Base-by-base conservation (phyloP, 2,329 filamentous ascomycete species). In the Zymoseptoria tritici region DNA sequence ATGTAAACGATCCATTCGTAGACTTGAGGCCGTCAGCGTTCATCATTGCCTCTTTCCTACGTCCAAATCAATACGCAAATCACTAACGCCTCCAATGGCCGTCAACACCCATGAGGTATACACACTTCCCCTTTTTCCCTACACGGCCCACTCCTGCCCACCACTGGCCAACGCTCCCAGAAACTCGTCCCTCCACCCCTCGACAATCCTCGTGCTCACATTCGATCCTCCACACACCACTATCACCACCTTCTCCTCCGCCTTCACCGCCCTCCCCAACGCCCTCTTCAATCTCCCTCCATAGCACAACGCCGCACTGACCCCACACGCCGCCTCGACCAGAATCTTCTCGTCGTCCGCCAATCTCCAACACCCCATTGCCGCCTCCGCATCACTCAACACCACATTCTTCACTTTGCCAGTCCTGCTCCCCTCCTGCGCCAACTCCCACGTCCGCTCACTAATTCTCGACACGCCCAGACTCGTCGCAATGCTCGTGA, bases 261-360 rank as follows among this genome's bases (percentile, higher is more conserved):
- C 77, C 75, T 81, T 86, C 63, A 90, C 81, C 24, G 59, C 49
- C 31, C 87, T 83, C 0, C 91, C 76, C 9, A 84, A 66, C 1
- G 72, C 76, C 66, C 80, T 78, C 69, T 85, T 81, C 68, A 95
- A 71, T 49, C 82, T 74, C 0, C 82, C 85, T 49, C 83, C 83
- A 68, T 90, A 91, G 60, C 80, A 85, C 2, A 84, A 73, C 1
- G 87, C 90, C 11, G 96, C 75, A 56, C 87, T 88, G 5, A 93
- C 91, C 0, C 92, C 91, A 72, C 93, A 97, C 0, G 91, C 86
- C 42, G 88, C 79, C 77, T 97, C 93, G 2, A 96, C 90, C 59
- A 96, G 78, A 59, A 93, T 76, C 24, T 88, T 79, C 67, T 92
- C 89, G 62, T 96, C 91, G 65, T 97, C 89, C 9, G 90, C 87